Evolutionary conservation across 2,329 filamentous ascomycete genomes (phyloP), one percentile per base, ranked within the genome.

Genomic region (Catunica adiposa): DNA sequence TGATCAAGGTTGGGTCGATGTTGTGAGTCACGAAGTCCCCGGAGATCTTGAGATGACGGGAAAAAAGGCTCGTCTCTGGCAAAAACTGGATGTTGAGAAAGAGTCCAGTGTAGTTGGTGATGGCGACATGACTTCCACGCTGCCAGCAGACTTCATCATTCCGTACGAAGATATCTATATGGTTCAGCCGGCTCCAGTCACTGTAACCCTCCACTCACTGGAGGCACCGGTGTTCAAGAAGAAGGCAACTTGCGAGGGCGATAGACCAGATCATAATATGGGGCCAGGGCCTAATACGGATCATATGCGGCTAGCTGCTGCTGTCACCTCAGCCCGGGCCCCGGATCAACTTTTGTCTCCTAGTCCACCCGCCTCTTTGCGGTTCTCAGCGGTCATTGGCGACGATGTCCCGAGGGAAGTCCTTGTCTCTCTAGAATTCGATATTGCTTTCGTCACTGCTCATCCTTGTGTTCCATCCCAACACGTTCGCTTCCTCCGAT

Each of bases 371-470:
- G 67, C 68, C 38, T 65, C 62, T 29, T 56, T 70, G 51, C 65
- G 62, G 44, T 71, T 71, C 51, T 62, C 59, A 1, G 67, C 70
- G 3, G 64, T 64, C 1, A 62, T 69, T 44, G 67, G 68, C 48
- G 34, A 46, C 14, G 56, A 58, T 17, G 42, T 58, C 9, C 22
- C 54, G n/a, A 48, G 48, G 7, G 53, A 58, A 38, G 56, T 58
- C 54, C 69, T 69, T 1, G 71, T 74, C 53, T 62, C 71, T 1
- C 65, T 84, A 8, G 66, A 67, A 4, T 76, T 79, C 60, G 80
- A 84, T 57, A 72, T 83, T 22, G 76, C 75, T 61, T 84, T 84
- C 63, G 77, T 83, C 17, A 83, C 81, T 0, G 79, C 79, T 0
- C 79, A 83, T 61, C 81, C 81, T 0, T 84, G 81, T 61, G 73